These are phyloP conservation scores for Marasmius sp. DNA, from an alignment of 1,284 basidiomycete genomes.

Conservation along the genomic window DNA sequence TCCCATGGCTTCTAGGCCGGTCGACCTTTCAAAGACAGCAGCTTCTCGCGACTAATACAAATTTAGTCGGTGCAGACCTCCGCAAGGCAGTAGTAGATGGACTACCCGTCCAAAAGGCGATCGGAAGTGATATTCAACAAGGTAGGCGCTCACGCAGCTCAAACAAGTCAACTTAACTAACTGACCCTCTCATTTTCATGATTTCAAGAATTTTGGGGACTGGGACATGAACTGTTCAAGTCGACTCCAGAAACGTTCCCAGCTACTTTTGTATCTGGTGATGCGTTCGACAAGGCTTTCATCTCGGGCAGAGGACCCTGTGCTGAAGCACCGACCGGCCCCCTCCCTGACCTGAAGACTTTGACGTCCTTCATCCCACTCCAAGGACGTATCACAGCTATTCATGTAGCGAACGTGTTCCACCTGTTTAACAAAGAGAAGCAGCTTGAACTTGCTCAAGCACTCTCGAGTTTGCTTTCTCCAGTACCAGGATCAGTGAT, in stretches of 20 bases:
- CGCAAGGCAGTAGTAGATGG: slow-evolving; percentile 42
- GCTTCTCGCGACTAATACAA: not conserved
- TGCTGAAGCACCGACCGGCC: slow-evolving; percentile 19
- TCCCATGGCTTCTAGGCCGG: not conserved
- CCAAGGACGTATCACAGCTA: slow-evolving; percentile 42
- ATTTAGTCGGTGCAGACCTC: slow-evolving; percentile 43
- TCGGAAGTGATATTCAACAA: slow-evolving; percentile 22
- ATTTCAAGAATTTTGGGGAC: slow-evolving; percentile 35
- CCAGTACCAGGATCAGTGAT: slow-evolving; percentile 31
- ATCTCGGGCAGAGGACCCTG: slow-evolving; percentile 28
- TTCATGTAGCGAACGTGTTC: slow-evolving; percentile 50
- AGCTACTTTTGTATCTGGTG: slow-evolving; percentile 44
- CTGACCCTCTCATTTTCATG: no score
- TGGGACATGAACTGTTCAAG: slow-evolving; percentile 37
- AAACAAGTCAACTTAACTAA: no score
- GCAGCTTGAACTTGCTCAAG: slow-evolving; percentile 40
- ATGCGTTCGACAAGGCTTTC: slow-evolving; percentile 39
- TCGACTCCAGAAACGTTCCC: slow-evolving; percentile 39
- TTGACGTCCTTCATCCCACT: slow-evolving; percentile 44
- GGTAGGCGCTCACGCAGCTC: slow-evolving; percentile 14
- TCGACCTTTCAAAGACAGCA: not conserved
- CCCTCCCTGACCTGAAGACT: slow-evolving; percentile 29
- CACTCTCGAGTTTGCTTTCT: slow-evolving; percentile 37
- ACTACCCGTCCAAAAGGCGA: slow-evolving; percentile 26
- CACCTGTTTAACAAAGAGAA: slow-evolving; percentile 48